A percentile compares a stretch with the other conserved stretches of the same genome.
phyloP scores from a whole-genome alignment of 2,329 filamentous ascomycete genomes.

The Aspergillus sp. region DNA sequence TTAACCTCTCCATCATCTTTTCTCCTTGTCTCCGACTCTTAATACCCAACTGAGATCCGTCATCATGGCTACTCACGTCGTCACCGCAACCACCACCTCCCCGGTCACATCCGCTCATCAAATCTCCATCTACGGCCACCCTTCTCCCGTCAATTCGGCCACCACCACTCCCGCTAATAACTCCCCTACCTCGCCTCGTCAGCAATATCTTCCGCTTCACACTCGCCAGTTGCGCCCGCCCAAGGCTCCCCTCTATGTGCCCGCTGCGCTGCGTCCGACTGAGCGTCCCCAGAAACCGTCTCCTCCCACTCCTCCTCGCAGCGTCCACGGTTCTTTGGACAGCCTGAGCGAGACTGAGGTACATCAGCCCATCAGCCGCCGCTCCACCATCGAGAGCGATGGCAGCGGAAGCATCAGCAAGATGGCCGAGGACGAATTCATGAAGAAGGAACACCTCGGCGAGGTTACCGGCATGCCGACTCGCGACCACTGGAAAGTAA shows the following conservation, averaged over 20 bases:
- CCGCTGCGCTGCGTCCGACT: slow-evolving; percentile 62
- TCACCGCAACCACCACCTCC: slow-evolving; percentile 29
- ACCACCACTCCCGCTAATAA: slow-evolving; percentile 51
- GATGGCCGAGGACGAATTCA: slow-evolving; percentile 53
- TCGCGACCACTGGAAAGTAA: slow-evolving; percentile 65
- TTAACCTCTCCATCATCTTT: not conserved
- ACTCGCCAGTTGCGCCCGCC: slow-evolving; percentile 59
- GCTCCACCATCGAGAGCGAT: slow-evolving; percentile 42
- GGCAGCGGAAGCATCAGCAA: slow-evolving; percentile 44
- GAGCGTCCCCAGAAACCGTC: slow-evolving; percentile 50
- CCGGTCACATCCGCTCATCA: slow-evolving; percentile 26
- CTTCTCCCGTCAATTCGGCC: slow-evolving; percentile 47
- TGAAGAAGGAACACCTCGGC: slow-evolving; percentile 53
- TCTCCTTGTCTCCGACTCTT: not conserved
- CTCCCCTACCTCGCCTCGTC: slow-evolving; percentile 54
- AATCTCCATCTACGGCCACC: slow-evolving; percentile 40
- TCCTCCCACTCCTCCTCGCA: slow-evolving; percentile 51
- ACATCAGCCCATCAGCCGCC: slow-evolving; percentile 36
- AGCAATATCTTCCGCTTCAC: slow-evolving; percentile 42
- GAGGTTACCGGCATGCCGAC: slow-evolving; percentile 60
- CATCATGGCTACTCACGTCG: slow-evolving; percentile 34
- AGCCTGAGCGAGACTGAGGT: slow-evolving; percentile 40
- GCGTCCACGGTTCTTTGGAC: slow-evolving; percentile 57
- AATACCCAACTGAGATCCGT: not conserved
- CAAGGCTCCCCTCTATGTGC: slow-evolving; percentile 62